Evolutionary conservation across 139 green algal species (phyloP).

Genomic region (Closterium sp.): DNA sequence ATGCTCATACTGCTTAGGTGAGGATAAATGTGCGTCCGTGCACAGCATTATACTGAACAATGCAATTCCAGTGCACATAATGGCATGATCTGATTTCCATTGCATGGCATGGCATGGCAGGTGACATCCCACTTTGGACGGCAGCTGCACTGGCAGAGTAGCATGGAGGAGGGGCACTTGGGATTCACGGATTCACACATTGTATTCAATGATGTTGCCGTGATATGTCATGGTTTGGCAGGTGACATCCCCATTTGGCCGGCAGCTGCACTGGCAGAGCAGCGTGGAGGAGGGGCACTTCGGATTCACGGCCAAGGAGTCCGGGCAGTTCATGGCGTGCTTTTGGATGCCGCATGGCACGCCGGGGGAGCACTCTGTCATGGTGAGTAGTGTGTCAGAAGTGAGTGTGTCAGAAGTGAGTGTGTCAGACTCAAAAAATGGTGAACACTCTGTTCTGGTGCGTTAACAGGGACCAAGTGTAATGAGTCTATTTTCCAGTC

Average conservation of each 20-base stretch:
- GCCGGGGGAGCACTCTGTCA: neutral
- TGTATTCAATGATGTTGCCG: no score
- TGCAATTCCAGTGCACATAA: no score
- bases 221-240: neutral
- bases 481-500: no score
- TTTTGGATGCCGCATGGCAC: constrained; percentile 59
- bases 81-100: no score
- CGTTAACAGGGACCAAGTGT: no score
- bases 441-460: no score
- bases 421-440: no score
- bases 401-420: no score
- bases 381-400: no score
- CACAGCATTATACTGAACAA: no score
- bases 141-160: constrained; percentile 34
- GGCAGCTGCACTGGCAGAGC: constrained; percentile 37
- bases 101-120: neutral
- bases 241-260: constrained; percentile 49
- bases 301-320: constrained; percentile 68
- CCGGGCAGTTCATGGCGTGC: constrained; percentile 82
- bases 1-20: no score
- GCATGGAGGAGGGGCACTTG: constrained; percentile 62
- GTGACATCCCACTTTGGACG: constrained; percentile 47
- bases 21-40: no score
- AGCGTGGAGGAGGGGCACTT: constrained; percentile 60
- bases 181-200: constrained; percentile 77